Base-by-base conservation (phyloP, 1,284 basidiomycete genomes). In the Neonothopanus nambi region DNA sequence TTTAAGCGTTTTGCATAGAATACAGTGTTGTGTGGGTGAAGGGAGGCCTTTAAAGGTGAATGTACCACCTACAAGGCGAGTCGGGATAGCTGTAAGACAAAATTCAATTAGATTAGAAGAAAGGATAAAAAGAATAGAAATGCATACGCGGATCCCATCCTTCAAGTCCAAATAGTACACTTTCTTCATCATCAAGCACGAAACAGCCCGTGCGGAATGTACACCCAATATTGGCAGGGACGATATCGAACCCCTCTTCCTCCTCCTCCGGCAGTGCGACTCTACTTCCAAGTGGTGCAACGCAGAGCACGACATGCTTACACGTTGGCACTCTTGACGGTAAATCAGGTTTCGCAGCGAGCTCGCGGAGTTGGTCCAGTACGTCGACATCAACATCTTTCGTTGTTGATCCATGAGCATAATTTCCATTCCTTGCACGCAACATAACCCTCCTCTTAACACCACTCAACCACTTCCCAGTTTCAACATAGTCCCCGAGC, bases 31-130 rank as follows among this genome's bases (percentile, higher is more conserved):
- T 3, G 64, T 45, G 0, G 67, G 60, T 1, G 79, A 77, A 17
- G 64, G 65, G 12, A 77, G 59, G 5, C 78, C 81, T 54, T 70
- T 73, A 54, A 87, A 72, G 0, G 68, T 66, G 61, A 88, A 87
- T 2, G 79, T 83, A 0, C 85, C 85, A 1, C 85, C 84, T 8
- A 86, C 74, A 21, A 84, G 63, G 33, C 69, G 71, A 0, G 73
- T 48, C 11, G 57, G 57, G 52, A 42, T 56, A 38, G 65, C 53
- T 53, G 57, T 56, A 28, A 56, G 23, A 46, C 28, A 36, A 51
- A 15, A 20, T 46, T 47, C 20, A 26, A 23, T 51, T 62, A 51
- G 30, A 24, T 41, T 21, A 9, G 38, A 42, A 28, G 11, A 51
- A 12, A 13, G 24, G 51, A 56, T 17, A 30, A 18, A 24, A 26